phyloP scores from a whole-genome alignment of 2,329 filamentous ascomycete species.

The Apiospora koreana region DNA sequence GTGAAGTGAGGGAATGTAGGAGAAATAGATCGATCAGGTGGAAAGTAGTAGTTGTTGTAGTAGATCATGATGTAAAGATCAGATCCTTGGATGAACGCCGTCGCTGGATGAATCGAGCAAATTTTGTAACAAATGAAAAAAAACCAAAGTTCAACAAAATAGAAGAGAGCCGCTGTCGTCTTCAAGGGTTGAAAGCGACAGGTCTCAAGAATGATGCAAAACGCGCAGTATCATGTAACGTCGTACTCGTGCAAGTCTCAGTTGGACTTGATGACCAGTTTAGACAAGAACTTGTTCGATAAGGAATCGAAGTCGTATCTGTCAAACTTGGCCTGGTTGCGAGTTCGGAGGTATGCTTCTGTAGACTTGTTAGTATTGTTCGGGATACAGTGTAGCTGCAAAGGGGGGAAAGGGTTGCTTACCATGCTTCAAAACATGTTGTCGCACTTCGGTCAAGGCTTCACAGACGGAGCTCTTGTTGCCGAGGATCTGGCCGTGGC shows the following conservation, averaged over 20 bases:
- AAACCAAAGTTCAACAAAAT: constrained; percentile 23
- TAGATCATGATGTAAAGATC: constrained; percentile 35
- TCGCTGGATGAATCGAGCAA: constrained; percentile 42
- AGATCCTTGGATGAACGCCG: constrained; percentile 42
- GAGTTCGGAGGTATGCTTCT: constrained; percentile 86
- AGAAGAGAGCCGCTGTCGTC: constrained; percentile 18
- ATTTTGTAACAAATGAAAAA: constrained; percentile 31
- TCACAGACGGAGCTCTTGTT: constrained; percentile 92
- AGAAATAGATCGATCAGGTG: constrained; percentile 25
- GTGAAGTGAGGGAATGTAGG: constrained; percentile 26
- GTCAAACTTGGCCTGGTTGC: constrained; percentile 81
- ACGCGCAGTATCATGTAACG: neutral
- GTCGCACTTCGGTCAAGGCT: constrained; percentile 92
- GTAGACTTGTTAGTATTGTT: constrained; percentile 41
- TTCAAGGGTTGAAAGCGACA: neutral
- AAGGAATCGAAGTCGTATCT: constrained; percentile 90
- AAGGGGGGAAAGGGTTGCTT: constrained; percentile 38
- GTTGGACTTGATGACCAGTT: constrained; percentile 93
- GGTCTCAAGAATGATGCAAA: constrained; percentile 5
- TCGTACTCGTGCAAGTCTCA: constrained; percentile 38
- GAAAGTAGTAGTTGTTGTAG: constrained; percentile 23
- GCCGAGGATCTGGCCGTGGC: constrained; percentile 87
- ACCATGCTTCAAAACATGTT: constrained; percentile 94
- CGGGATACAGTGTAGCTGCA: neutral
- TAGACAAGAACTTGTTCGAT: constrained; percentile 96